These are phyloP conservation scores for Claviceps purpurea DNA, from an alignment of 2,329 filamentous ascomycete species.

Conservation along the genomic window DNA sequence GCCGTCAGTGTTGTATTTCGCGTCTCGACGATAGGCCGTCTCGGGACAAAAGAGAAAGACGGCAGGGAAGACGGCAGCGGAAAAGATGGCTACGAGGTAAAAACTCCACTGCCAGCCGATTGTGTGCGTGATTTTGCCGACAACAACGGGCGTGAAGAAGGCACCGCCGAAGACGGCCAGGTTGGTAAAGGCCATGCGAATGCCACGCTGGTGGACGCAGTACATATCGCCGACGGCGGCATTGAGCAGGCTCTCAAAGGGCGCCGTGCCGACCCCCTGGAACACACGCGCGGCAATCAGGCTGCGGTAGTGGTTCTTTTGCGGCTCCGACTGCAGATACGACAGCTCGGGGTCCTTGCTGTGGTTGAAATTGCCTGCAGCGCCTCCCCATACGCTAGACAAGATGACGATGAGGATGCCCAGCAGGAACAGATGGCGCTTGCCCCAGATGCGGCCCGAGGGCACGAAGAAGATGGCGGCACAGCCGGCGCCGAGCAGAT, in stretches of 20 bases:
- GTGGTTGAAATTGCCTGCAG: constrained; percentile 32
- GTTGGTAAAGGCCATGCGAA: constrained; percentile 70
- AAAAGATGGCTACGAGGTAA: constrained; percentile 77
- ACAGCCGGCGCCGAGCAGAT: constrained; percentile 68
- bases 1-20: constrained; percentile 44
- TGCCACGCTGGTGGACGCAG: constrained; percentile 72
- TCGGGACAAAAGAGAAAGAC: constrained; percentile 75
- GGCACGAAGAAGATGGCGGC: constrained; percentile 79
- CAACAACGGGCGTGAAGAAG: constrained; percentile 70
- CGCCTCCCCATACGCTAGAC: constrained; percentile 68
- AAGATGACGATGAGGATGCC: constrained; percentile 61
- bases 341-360: not conserved
- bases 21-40: constrained; percentile 60
- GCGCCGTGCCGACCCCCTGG: constrained; percentile 75
- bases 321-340: constrained; percentile 1
- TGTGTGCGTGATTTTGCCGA: constrained; percentile 66
- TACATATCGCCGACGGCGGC: constrained; percentile 82
- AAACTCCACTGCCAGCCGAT: constrained; percentile 84
- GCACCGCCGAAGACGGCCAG: constrained; percentile 43
- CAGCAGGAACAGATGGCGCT: constrained; percentile 73
- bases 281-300: constrained; percentile 68
- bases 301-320: constrained; percentile 45
- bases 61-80: constrained; percentile 52
- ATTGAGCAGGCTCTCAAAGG: constrained; percentile 83
- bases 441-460: constrained; percentile 81